These are phyloP conservation scores for Malus hybrid DNA, from an alignment of 331 rosid species.

Conservation along the genomic window DNA sequence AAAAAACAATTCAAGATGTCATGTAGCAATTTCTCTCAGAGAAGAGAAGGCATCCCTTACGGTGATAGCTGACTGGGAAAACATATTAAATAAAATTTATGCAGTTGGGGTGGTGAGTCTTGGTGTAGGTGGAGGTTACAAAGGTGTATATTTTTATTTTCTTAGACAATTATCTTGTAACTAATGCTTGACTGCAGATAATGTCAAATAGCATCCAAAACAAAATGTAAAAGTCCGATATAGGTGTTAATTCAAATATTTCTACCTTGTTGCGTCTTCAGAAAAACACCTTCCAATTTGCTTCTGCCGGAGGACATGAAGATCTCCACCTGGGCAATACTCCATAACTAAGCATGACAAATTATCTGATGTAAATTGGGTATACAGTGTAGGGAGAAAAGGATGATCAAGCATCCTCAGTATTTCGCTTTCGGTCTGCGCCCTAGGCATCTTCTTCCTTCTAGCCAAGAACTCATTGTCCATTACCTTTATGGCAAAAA, in stretches of 20 bases:
- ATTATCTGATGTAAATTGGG: slow-evolving; percentile 86
- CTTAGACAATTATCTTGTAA: neutral
- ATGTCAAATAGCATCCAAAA: neutral
- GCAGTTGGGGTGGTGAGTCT: neutral
- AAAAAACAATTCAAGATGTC: neutral
- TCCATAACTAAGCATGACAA: slow-evolving; percentile 93
- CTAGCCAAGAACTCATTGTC: slow-evolving; percentile 87
- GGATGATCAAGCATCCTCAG: slow-evolving; percentile 95
- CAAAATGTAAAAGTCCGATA: neutral
- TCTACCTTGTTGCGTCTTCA: slow-evolving; percentile 86
- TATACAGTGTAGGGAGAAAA: slow-evolving; percentile 86
- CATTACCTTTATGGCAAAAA: slow-evolving; percentile 96
- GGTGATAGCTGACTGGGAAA: neutral
- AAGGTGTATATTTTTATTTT: neutral
- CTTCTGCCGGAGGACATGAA: slow-evolving; percentile 92
- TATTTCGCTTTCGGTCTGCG: slow-evolving; percentile 94
- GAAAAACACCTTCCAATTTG: slow-evolving; percentile 68
- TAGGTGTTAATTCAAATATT: neutral
- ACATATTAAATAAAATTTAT: neutral
- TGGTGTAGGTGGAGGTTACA: no score
- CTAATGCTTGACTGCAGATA: neutral
- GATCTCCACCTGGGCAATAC: slow-evolving; percentile 99
- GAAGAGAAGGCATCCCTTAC: neutral
- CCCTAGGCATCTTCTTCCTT: slow-evolving; percentile 95
- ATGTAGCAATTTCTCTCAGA: neutral